Conservation (phyloP, 148 eudicot species). For the Nepenthes gracilis region DNA sequence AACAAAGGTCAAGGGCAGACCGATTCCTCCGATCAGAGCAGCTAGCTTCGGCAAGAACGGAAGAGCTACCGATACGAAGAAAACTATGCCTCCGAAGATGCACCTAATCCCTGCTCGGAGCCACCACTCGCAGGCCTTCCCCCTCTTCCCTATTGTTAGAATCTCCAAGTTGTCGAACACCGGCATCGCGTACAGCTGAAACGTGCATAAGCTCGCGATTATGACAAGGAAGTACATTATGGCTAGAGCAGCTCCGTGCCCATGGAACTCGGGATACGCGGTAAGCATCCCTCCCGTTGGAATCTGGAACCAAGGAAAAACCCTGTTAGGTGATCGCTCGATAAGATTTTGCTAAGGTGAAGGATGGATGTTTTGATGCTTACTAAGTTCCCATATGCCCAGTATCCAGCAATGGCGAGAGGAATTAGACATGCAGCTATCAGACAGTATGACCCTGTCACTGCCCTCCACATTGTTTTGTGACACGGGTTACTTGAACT, state of each 20-base stretch:
- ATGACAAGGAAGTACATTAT: conserved; percentile 25
- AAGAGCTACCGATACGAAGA: conserved; percentile 38
- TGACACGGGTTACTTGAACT: conserved; percentile 21
- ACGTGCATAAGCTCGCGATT: conserved; percentile 31
- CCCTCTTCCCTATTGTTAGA: conserved; percentile 12
- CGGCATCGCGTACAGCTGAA: conserved; percentile 51
- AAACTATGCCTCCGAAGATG: conserved; percentile 44
- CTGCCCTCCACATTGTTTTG: conserved; percentile 47
- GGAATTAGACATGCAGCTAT: conserved; percentile 42
- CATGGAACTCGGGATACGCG: conserved; percentile 13
- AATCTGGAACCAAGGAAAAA: conserved; percentile 14
- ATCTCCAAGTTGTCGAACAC: conserved; percentile 56
- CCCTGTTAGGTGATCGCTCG: not conserved
- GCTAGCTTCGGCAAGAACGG: conserved; percentile 44
- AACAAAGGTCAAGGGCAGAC: conserved; percentile 36
- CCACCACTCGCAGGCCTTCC: conserved; percentile 32
- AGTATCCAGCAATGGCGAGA: conserved; percentile 49
- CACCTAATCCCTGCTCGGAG: conserved; percentile 23
- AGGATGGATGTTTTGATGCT: not conserved
- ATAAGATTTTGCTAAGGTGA: not conserved
- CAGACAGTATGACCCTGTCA: conserved; percentile 25
- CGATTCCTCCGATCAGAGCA: conserved; percentile 31
- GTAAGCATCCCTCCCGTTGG: conserved; percentile 11
- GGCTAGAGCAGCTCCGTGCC: conserved; percentile 11
- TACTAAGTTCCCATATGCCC: conserved; percentile 55